These are phyloP conservation scores for Sarcodon sp. DNA, from an alignment of 768 basidiomycete genomes.

Conservation along the genomic window DNA sequence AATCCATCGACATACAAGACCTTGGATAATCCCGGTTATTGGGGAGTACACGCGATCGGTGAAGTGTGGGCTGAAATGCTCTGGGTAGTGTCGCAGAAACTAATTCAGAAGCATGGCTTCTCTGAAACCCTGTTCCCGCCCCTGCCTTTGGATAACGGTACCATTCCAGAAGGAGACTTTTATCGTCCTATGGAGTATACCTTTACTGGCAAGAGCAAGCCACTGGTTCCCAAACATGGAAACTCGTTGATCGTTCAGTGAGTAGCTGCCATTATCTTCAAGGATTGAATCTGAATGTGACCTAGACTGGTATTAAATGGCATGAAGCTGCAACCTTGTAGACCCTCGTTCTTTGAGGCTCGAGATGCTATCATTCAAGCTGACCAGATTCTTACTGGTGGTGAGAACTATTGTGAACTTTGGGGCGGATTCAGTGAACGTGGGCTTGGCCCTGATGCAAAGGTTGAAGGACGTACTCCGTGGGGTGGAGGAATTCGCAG, in stretches of 20 bases:
- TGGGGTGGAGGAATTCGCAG: slow-evolving; percentile 88
- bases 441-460: slow-evolving; percentile 72
- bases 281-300: not conserved
- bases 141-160: slow-evolving; percentile 45
- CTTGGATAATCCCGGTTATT: slow-evolving; percentile 87
- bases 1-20: slow-evolving; percentile 94
- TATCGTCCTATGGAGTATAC: slow-evolving; percentile 35
- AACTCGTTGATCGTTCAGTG: slow-evolving; percentile 74
- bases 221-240: slow-evolving; percentile 80
- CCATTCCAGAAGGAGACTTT: slow-evolving; percentile 58
- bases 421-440: slow-evolving; percentile 79
- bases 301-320: slow-evolving; percentile 67
- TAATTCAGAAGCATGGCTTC: slow-evolving; percentile 80
- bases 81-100: slow-evolving; percentile 61
- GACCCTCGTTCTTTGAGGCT: slow-evolving; percentile 83
- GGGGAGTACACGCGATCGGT: slow-evolving; percentile 86
- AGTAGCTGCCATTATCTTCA: slow-evolving; percentile 12
- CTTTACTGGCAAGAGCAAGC: slow-evolving; percentile 29
- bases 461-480: slow-evolving; percentile 62
- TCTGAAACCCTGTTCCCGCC: slow-evolving; percentile 75
- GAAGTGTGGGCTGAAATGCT: slow-evolving; percentile 95
- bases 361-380: slow-evolving; percentile 87
- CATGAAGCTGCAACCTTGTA: slow-evolving; percentile 94
- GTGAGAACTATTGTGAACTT: slow-evolving; percentile 82
- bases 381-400: slow-evolving; percentile 80